Evolutionary conservation across 2,329 filamentous ascomycete species (phyloP), one percentile per base, ranked within the genome.

Genomic region (Trichoderma sp.): DNA sequence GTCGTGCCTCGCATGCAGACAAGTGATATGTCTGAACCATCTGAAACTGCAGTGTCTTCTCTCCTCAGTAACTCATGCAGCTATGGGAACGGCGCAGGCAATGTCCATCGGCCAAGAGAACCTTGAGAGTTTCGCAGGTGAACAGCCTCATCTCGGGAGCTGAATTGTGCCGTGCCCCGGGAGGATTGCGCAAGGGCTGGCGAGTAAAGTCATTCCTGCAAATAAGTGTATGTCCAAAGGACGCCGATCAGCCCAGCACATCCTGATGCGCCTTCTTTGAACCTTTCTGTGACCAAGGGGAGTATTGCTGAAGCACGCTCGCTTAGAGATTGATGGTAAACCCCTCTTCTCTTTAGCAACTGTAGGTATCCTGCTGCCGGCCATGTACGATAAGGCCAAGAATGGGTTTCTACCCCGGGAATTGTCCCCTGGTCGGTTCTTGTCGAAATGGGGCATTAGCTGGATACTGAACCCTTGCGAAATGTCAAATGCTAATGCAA

Each of bases 401-500:
- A 15, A 45, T 47, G 26, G 26, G 43, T 34, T 34, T 28, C 26
- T 52, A 30, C 50, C 50, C 30, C 14, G 34, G 19, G 48, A 52
- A 28, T 44, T 12, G 26, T 28, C 1, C 48, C 44, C 21, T 17
- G 24, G 48, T 26, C 10, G 24, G n/a, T 17, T 24, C 43, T 54
- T 34, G 47, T 44, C n/a, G 47, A 30, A 34, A 34, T 21, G 21
- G 17, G 17, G 45, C 34, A 24, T n/a, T n/a, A 24, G 14, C 30
- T 30, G n/a, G n/a, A 43, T 6, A 21, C 21, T 12, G 43, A 57
- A 50, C 7, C 45, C 55, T 34, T 48, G 39, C 43, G 14, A 30
- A 9, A 21, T 64, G 30, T 21, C 28, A 56, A 21, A n/a, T 43
- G 24, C 63, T 62, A 62, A 55, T 65, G 57, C 57, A 65, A 65